Base-by-base conservation (phyloP, 139 green algal species). In the Coelastrella sp. region DNA sequence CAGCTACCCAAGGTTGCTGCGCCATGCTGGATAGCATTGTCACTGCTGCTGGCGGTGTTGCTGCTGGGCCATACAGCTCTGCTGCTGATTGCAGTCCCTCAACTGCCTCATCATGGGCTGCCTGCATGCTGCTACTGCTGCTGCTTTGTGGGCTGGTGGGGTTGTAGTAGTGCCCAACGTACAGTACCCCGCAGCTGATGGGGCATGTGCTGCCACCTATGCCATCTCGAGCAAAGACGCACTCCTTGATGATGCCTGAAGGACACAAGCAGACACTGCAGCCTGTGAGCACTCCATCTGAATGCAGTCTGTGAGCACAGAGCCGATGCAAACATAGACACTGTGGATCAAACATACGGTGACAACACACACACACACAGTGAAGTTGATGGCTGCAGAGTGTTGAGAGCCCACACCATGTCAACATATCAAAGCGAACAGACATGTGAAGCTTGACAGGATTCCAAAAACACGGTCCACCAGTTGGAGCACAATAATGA, bases 241-340 rank as follows among this genome's bases (percentile, higher is more conserved):
- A 86, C 17, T 86, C 59, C 5, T 86, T 59, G 3, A 86, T 47
- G 11, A 86, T 73, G 80, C 60, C 80, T 86, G 80, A 59, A 85
- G 20, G 73, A 68, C 59, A 73, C 4, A 56, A 85, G 19, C 19
- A 71, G 57, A 56, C 19, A 20, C 7, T 71, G 61, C 11, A 71
- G 8, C 8, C 11, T 32, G n/a, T 22, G 32, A 47, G 32, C 32
- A 47, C 32, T 47, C 32, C 32, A 47, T 47, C 32, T 47, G 32
- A 47, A 47, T 47, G 32, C 32, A 47, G 32, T 47, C 32, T 47
- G 32, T 47, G 32, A 47, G 32, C 32, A 47, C 32, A 47, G 32
- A 47, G 32, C 32, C 32, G 32, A 47, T 47, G 32, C 32, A 47
- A 47, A 47, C 32, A 47, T 47, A 47, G 32, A 47, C 32, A 47